Evolutionary conservation across 2,329 filamentous ascomycete genomes (phyloP), one percentile per base, ranked within the genome.

Genomic region (Colletotrichum sp.): DNA sequence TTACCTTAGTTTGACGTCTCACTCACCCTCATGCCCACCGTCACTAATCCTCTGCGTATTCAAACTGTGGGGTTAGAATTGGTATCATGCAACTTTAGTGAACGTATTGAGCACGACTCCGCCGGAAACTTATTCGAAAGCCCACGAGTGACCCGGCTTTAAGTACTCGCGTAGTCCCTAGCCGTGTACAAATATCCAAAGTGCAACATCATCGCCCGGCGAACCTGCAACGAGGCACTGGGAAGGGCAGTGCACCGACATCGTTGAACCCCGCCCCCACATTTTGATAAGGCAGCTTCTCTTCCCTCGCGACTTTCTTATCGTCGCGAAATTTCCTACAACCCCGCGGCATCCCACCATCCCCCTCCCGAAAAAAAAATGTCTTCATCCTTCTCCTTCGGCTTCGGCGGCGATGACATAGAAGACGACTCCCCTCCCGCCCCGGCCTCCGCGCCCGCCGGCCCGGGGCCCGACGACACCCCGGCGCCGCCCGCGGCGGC

Each of bases 321-420:
- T 73, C 61, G 61, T 26, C n/a, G 16, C 62, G 58, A 75, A 69
- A 75, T 60, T 62, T 65, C 69, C 38, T 67, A 36, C 73, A 68
- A 73, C 64, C 64, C 32, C 58, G 48, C 64, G 73, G 64, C 38
- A 48, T 73, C 30, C 34, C 67, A 30, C 43, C 38, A 64, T 26
- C 36, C 48, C 48, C 32, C 26, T 13, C 18, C 21, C 16, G 5
- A 28, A 32, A 16, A 61, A 70, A 28, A 43, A 30, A 70, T n/a
- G 12, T 70, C 76, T 70, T 83, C 84, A 87, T 85, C 89, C 6
- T 92, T 92, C 80, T 90, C 90, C 56, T 93, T 93, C 79, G 89
- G 88, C 21, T 93, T 93, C 80, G 86, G 87, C 18, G 91, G 92
- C 36, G 92, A 93, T 75, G 92, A 93, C 79, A 93, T 93, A 86